phyloP scores from a whole-genome alignment of 2,329 filamentous ascomycete species.

The Xylaria sp. region DNA sequence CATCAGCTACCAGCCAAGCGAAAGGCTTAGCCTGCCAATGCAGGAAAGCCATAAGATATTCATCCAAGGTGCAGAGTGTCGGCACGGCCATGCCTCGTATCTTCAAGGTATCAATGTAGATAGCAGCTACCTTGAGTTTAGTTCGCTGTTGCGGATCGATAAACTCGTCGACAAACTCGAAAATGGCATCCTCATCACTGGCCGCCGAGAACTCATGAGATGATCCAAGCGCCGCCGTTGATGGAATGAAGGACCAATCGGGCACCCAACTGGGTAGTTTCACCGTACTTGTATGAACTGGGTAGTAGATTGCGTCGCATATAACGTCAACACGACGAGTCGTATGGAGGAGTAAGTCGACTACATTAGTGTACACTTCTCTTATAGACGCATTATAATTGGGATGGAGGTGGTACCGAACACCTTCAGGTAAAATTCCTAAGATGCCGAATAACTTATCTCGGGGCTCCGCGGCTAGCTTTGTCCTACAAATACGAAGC shows the following conservation, averaged over 20 bases:
- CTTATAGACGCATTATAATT: slow-evolving; percentile 48
- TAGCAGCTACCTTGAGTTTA: slow-evolving; percentile 45
- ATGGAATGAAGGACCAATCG: slow-evolving; percentile 50
- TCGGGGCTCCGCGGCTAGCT: slow-evolving; percentile 45
- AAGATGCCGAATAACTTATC: slow-evolving; percentile 52
- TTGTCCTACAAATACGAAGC: slow-evolving; percentile 42
- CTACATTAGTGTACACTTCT: slow-evolving; percentile 49
- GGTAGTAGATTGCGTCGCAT: slow-evolving; percentile 50
- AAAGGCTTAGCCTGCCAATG: slow-evolving; percentile 46
- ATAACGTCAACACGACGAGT: slow-evolving; percentile 48
- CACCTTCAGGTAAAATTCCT: slow-evolving; percentile 45
- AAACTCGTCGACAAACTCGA: slow-evolving; percentile 41
- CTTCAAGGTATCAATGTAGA: slow-evolving; percentile 46
- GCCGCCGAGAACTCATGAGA: slow-evolving; percentile 40
- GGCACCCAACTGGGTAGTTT: slow-evolving; percentile 50
- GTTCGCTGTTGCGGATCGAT: slow-evolving; percentile 39
- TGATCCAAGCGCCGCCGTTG: slow-evolving; percentile 34
- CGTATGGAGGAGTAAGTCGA: slow-evolving; percentile 45
- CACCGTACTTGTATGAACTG: slow-evolving; percentile 38
- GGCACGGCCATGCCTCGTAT: slow-evolving; percentile 43
- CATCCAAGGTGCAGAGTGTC: slow-evolving; percentile 42
- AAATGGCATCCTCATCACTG: slow-evolving; percentile 35
- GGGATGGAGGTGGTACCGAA: slow-evolving; percentile 43
- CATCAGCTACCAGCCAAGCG: slow-evolving; percentile 30
- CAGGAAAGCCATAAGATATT: slow-evolving; percentile 51